Conservation (phyloP, 768 basidiomycete species). For the Boletellus ananiceps region DNA sequence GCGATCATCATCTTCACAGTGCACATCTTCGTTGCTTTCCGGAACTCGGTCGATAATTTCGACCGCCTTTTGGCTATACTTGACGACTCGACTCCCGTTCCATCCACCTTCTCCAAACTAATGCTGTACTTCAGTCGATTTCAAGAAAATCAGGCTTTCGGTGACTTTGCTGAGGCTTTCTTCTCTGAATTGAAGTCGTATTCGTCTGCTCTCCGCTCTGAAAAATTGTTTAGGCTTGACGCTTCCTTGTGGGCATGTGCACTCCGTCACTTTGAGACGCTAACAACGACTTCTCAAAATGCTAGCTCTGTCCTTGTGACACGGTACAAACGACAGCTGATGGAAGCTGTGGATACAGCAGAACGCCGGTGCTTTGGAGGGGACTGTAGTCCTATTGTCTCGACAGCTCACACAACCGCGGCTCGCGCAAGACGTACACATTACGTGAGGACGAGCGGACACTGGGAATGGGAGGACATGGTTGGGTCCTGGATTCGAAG, state of each 20-base stretch:
- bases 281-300: slow-evolving; percentile 20
- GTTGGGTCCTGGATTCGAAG: slow-evolving; percentile 43
- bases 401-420: slow-evolving; percentile 3
- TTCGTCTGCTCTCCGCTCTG: slow-evolving; percentile 29
- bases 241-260: slow-evolving; percentile 52
- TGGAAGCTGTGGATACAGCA: slow-evolving; percentile 47
- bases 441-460: slow-evolving; percentile 20
- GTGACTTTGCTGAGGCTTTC: slow-evolving; percentile 21
- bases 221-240: slow-evolving; percentile 39
- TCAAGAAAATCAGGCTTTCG: slow-evolving; percentile 7
- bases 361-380: slow-evolving; percentile 45
- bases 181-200: slow-evolving; percentile 21
- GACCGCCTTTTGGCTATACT: slow-evolving; percentile 24
- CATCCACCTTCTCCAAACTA: slow-evolving; percentile 30
- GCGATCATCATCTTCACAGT: slow-evolving; percentile 21
- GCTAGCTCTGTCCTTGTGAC: slow-evolving; percentile 24
- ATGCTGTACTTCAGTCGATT: slow-evolving; percentile 19
- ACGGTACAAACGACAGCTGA: slow-evolving; percentile 37
- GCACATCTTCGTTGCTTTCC: slow-evolving; percentile 14
- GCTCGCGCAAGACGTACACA: slow-evolving; percentile 5
- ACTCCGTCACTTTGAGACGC: slow-evolving; percentile 43
- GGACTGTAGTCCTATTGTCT: slow-evolving; percentile 13
- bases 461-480: slow-evolving; percentile 49
- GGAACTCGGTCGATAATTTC: slow-evolving; percentile 4
- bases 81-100: slow-evolving; percentile 24